These are phyloP conservation scores for Yamadazyma triangularis DNA, from an alignment of 1,139 yeast species.

Conservation along the genomic window DNA sequence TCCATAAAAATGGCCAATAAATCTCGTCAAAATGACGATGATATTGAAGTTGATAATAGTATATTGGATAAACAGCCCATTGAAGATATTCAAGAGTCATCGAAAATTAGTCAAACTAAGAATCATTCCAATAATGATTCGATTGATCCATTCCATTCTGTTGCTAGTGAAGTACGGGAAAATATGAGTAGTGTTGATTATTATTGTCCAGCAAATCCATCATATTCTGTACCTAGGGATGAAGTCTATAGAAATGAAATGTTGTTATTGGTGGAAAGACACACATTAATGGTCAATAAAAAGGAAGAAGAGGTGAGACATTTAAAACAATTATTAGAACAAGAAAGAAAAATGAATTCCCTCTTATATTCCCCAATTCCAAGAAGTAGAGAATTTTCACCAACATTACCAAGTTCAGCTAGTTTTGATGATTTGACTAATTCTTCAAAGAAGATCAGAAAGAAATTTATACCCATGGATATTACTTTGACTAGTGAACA, in stretches of 20 bases:
- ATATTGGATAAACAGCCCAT: not conserved
- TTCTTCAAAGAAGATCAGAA: slow-evolving; percentile 8
- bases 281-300: slow-evolving; percentile 19
- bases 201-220: slow-evolving; percentile 3
- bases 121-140: too few species aligned
- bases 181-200: not conserved
- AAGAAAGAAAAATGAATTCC: slow-evolving; percentile 19
- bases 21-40: not conserved
- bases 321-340: slow-evolving; percentile 19
- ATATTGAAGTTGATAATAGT: not conserved
- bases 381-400: slow-evolving; percentile 3
- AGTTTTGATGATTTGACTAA: slow-evolving; percentile 1
- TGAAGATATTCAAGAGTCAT: not conserved
- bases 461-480: slow-evolving; percentile 17
- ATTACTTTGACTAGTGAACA: slow-evolving; percentile 14
- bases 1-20: not conserved
- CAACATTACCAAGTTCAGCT: slow-evolving; percentile 7
- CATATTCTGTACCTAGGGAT: slow-evolving; percentile 5
- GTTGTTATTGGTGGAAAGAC: slow-evolving; percentile 22
- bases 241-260: slow-evolving; percentile 21
- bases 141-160: not conserved
- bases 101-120: too few species aligned
- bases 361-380: slow-evolving; percentile 13
- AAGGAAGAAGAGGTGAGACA: slow-evolving; percentile 27
- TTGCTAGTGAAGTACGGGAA: not conserved